phyloP scores from a whole-genome alignment of 2,329 filamentous ascomycete genomes.

The Fusarium incarnatum region DNA sequence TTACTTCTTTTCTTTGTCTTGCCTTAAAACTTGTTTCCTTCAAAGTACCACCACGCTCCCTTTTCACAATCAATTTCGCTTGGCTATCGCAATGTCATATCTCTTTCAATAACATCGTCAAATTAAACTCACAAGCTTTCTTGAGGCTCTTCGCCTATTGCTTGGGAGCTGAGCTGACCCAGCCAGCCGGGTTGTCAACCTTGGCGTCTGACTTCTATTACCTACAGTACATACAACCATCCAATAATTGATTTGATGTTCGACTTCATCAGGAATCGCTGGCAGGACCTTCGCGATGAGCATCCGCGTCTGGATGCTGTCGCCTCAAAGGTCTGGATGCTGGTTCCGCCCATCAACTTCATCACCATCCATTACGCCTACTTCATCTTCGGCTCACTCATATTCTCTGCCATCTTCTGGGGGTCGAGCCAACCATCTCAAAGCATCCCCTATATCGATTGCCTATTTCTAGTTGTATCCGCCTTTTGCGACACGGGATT shows the following conservation, averaged over 20 bases:
- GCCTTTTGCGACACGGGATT: slow-evolving; percentile 76
- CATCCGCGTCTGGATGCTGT: slow-evolving; percentile 29
- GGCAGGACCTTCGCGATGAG: slow-evolving; percentile 40
- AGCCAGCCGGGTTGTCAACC: slow-evolving; percentile 12
- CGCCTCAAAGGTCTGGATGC: slow-evolving; percentile 1
- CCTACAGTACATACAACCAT: neutral
- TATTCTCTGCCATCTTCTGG: slow-evolving; percentile 72
- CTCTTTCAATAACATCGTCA: slow-evolving; percentile 26
- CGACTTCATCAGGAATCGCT: slow-evolving; percentile 33
- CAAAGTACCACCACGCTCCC: neutral
- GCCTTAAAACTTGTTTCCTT: neutral
- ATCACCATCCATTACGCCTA: slow-evolving; percentile 75
- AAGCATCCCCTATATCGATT: slow-evolving; percentile 70
- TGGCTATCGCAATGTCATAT: slow-evolving; percentile 30
- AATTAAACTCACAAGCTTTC: slow-evolving; percentile 4
- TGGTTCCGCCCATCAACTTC: slow-evolving; percentile 65
- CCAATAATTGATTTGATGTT: slow-evolving; percentile 29
- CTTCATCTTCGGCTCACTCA: slow-evolving; percentile 67
- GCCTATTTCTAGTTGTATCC: slow-evolving; percentile 74
- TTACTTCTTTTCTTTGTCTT: neutral
- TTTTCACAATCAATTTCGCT: neutral
- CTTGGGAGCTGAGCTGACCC: slow-evolving; percentile 28
- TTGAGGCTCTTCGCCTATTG: slow-evolving; percentile 14
- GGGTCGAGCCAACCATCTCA: slow-evolving; percentile 62
- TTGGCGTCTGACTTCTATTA: slow-evolving; percentile 24